Percentiles rank a stretch among this genome's conserved stretches.
Evolutionary conservation across 345 rosid species (phyloP).

Genomic region (Lenwebbia sp.): DNA sequence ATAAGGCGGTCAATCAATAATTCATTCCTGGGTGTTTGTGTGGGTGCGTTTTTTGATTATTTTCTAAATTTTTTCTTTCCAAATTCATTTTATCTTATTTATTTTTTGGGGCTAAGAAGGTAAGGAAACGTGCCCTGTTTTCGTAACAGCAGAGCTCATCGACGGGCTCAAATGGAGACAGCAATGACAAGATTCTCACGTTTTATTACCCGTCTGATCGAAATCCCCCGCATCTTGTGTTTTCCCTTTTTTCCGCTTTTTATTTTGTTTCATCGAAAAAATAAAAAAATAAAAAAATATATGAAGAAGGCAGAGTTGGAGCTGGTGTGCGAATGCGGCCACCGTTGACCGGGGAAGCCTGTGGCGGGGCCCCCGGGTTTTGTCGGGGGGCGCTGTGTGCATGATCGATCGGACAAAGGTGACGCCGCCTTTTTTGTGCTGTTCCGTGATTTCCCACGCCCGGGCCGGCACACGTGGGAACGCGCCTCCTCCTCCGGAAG

Average conservation of each 20-base stretch:
- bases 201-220: not conserved
- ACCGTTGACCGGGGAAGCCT: not conserved
- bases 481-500: not conserved
- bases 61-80: not conserved
- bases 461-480: not conserved
- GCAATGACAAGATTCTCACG: conserved; percentile 14
- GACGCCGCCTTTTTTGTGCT: not conserved
- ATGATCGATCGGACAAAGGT: not conserved
- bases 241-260: not conserved
- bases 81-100: not conserved
- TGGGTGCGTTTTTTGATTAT: not conserved
- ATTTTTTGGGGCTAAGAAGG: not conserved
- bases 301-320: not conserved
- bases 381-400: not conserved
- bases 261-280: no score
- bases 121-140: conserved; percentile 14
- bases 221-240: not conserved
- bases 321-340: not conserved
- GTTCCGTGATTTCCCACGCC: not conserved
- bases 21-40: not conserved
- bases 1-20: conserved; percentile 17
- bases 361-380: not conserved
- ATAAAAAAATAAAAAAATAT: not conserved
- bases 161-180: conserved; percentile 17
- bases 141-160: conserved; percentile 5